Evolutionary conservation across 1,139 yeast species (phyloP).

Genomic region (Wickerhamomyces sp.): DNA sequence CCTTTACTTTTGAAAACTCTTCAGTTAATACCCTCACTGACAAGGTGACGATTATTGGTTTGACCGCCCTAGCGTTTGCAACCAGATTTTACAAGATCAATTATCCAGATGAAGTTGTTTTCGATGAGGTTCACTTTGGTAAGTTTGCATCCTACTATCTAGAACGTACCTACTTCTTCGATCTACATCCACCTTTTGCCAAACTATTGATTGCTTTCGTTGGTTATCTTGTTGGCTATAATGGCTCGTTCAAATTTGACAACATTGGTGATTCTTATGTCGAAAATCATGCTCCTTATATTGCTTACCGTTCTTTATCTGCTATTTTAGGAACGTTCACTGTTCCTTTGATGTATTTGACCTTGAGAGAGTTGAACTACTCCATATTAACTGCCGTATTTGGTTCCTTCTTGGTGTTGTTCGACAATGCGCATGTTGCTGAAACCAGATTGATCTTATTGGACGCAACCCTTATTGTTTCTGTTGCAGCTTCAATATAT

Average conservation of each 20-base stretch:
- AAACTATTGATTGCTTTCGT: constrained; percentile 86
- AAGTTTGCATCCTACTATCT: constrained; percentile 88
- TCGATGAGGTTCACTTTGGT: constrained; percentile 98
- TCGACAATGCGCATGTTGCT: constrained; percentile 88
- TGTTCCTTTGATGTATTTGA: constrained; percentile 75
- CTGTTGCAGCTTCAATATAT: constrained; percentile 76
- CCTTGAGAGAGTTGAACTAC: constrained; percentile 80
- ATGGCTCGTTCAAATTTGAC: constrained; percentile 87
- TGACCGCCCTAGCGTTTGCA: constrained; percentile 63
- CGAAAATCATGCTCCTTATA: constrained; percentile 75
- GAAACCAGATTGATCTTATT: constrained; percentile 87
- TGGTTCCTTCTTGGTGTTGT: constrained; percentile 75
- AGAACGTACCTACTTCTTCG: constrained; percentile 84
- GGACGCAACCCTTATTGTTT: constrained; percentile 81
- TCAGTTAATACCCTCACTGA: constrained; percentile 26
- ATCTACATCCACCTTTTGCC: constrained; percentile 97
- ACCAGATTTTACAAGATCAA: constrained; percentile 70
- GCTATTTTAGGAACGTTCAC: constrained; percentile 82
- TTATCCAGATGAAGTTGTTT: constrained; percentile 83
- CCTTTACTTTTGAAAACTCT: background rate
- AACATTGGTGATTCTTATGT: constrained; percentile 83
- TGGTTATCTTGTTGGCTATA: constrained; percentile 85
- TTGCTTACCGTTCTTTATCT: constrained; percentile 77
- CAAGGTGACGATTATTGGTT: constrained; percentile 37
- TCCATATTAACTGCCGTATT: constrained; percentile 73